A percentile compares a stretch with the other conserved stretches of the same genome.
These are phyloP conservation scores for Tetradesmus lagerheimii DNA, from an alignment of 139 green algal species.

Conservation along the genomic window DNA sequence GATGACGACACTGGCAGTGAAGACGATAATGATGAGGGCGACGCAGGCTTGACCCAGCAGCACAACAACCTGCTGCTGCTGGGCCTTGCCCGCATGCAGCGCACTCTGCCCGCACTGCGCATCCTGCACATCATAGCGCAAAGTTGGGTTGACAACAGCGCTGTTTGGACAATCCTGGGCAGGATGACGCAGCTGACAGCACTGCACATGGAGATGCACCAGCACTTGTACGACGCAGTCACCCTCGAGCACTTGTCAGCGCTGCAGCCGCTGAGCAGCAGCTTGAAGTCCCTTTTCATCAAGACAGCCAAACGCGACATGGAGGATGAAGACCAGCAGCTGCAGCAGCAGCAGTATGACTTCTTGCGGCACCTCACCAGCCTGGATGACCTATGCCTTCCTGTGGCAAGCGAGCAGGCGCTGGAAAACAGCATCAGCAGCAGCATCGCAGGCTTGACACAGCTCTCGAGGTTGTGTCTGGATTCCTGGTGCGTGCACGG, in stretches of 20 bases:
- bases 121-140: neutral
- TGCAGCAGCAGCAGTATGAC: neutral
- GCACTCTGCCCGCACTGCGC: neutral
- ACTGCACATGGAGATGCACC: neutral
- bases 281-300: neutral
- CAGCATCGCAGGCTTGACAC: neutral
- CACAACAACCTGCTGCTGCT: neutral
- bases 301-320: neutral
- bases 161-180: neutral
- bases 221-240: neutral
- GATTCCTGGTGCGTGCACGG: neutral
- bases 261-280: neutral
- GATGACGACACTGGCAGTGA: no score
- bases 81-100: neutral
- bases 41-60: neutral
- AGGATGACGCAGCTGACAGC: neutral
- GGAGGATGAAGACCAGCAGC: neutral
- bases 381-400: neutral
- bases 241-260: neutral
- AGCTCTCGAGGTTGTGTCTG: neutral
- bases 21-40: no score
- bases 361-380: neutral
- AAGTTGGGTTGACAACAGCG: neutral
- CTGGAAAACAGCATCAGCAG: neutral
- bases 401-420: neutral